phyloP scores from a whole-genome alignment of 768 basidiomycete genomes.

The Roridomyces roridus region DNA sequence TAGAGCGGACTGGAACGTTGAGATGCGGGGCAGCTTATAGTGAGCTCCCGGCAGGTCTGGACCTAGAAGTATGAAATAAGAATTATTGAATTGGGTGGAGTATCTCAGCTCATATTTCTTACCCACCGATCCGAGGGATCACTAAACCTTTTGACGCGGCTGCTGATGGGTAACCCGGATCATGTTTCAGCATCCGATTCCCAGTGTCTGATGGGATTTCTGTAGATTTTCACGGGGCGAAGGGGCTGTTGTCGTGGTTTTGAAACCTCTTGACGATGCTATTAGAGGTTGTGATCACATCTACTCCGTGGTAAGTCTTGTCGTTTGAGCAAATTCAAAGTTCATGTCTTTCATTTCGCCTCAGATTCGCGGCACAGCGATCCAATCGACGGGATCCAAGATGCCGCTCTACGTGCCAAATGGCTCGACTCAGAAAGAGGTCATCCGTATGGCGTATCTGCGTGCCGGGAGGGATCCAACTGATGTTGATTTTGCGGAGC shows the following conservation, averaged over 20 bases:
- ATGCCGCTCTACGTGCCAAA: constrained; percentile 35
- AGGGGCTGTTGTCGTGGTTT: constrained; percentile 1
- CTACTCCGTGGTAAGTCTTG: constrained; percentile 27
- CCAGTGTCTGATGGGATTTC: background rate
- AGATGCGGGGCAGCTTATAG: too few relatives aligned
- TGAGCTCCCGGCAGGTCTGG: too few relatives aligned
- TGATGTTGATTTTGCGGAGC: constrained; percentile 45
- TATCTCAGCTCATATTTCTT: background rate
- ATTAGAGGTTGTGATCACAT: constrained; percentile 36
- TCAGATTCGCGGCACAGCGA: constrained; percentile 33
- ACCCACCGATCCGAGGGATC: too few relatives aligned
- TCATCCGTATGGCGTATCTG: constrained; percentile 33
- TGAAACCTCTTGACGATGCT: constrained; percentile 36
- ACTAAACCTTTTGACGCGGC: background rate
- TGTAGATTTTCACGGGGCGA: constrained; percentile 28
- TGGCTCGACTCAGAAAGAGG: constrained; percentile 34
- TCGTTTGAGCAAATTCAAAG: background rate
- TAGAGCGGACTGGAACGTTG: too few relatives aligned
- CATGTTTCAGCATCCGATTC: too few relatives aligned
- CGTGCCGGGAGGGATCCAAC: constrained; percentile 26
- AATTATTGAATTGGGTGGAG: constrained; percentile 26
- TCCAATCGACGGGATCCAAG: constrained; percentile 35
- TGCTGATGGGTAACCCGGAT: background rate
- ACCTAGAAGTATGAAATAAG: background rate
- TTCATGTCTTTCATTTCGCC: background rate